phyloP scores from a whole-genome alignment of 768 basidiomycete species.

The Mycena epipterygia region DNA sequence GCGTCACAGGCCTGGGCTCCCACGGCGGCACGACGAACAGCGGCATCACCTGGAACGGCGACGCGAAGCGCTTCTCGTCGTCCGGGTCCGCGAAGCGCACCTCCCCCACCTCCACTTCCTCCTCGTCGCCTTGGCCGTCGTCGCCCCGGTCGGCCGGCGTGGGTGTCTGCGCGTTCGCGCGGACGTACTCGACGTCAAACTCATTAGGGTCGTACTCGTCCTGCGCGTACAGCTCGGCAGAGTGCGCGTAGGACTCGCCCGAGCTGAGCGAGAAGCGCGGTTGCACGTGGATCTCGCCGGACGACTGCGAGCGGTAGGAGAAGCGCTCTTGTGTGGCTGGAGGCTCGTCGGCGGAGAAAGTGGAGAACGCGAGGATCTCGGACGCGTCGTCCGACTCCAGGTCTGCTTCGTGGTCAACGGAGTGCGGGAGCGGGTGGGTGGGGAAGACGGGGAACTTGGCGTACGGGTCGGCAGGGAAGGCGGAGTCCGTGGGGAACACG shows the following conservation, averaged over 20 bases:
- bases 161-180: neutral
- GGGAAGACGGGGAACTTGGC: conserved; percentile 5
- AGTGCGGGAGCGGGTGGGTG: neutral
- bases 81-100: neutral
- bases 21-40: conserved; percentile 17
- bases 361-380: neutral
- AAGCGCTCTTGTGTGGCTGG: neutral
- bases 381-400: neutral
- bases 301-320: neutral
- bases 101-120: too few species aligned
- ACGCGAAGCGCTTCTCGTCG: conserved; percentile 17
- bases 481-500: too few species aligned
- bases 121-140: too few species aligned
- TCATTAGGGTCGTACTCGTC: neutral
- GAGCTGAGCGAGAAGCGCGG: neutral
- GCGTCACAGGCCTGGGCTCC: neutral
- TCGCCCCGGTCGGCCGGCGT: neutral
- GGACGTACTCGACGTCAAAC: neutral
- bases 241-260: too few species aligned
- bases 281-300: conserved; percentile 10
- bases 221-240: neutral
- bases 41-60: conserved; percentile 25
- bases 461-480: neutral
- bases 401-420: too few species aligned
- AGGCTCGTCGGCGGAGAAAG: neutral